Percentiles rank a stretch among this genome's conserved stretches.
Evolutionary conservation across 345 rosid species (phyloP).

Genomic region (Citrus australasica): DNA sequence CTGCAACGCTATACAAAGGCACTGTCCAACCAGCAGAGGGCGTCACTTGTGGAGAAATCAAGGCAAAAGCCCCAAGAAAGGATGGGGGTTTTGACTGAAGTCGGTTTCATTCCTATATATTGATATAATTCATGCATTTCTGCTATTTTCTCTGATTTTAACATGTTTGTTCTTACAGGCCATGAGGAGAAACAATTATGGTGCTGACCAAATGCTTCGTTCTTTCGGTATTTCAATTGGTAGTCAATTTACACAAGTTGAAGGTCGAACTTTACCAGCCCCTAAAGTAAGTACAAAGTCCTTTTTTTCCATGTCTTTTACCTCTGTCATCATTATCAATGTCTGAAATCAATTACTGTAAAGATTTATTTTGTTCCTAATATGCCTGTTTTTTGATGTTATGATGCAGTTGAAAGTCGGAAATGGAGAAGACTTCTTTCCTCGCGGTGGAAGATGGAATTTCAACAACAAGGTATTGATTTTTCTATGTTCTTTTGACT

Average conservation of each 20-base stretch:
- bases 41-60: constrained; percentile 27
- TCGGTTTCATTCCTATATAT: neutral
- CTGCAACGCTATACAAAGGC: constrained; percentile 27
- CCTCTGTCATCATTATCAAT: neutral
- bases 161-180: neutral
- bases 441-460: constrained; percentile 34
- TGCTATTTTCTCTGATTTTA: neutral
- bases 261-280: neutral
- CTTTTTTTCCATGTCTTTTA: neutral
- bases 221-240: neutral
- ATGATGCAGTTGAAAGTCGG: constrained; percentile 30
- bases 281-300: neutral
- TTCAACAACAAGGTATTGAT: constrained; percentile 28
- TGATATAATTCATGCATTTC: neutral
- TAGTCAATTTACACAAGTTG: neutral
- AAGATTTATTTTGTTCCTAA: neutral
- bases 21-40: constrained; percentile 17
- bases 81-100: constrained; percentile 12
- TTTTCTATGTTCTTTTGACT: neutral
- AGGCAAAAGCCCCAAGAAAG: constrained; percentile 27
- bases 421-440: constrained; percentile 26
- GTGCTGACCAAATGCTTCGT: neutral
- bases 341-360: neutral
- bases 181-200: neutral
- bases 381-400: neutral